Base-by-base conservation (phyloP, 2,329 filamentous ascomycete species). In the Ophiostoma novo-ulmi region DNA sequence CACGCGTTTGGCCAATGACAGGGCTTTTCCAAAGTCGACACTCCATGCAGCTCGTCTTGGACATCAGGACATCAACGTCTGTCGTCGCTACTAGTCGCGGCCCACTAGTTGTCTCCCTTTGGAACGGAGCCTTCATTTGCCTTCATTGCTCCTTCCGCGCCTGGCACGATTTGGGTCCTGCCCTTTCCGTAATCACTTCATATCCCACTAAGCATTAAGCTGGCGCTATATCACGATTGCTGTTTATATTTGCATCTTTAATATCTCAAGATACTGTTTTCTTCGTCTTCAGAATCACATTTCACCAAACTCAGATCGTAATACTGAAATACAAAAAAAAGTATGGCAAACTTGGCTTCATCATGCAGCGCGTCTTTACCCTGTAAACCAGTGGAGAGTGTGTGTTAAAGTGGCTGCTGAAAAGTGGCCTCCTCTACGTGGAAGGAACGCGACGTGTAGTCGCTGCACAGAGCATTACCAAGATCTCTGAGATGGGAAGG, bases 1-100 rank as follows among this genome's bases (percentile, higher is more conserved):
- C 22, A 48, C 71, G 71, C 71, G 71, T 70, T 55, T 52, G 17
- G 61, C 68, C 64, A 69, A 67, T 69, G 36, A 26, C 41, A 69
- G n/a, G 11, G n/a, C 58, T 35, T 7, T 11, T 63, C 13, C 58
- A 63, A 35, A 63, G 58, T 35, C 26, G 26, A 63, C 26, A 63
- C 58, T 26, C 52, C 48, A 22, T 55, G 8, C 13, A 44, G 55
- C 13, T 31, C 31, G 55, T 61, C 55, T 61, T 61, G 55, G 55
- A 61, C 55, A 8, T 61, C 48, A 55, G 8, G n/a, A 55, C 39
- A 44, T 17, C 26, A 26, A 31, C 31, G 31, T 31, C 31, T 3
- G 31, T 31, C 31, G 31, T 31, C 31, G 31, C 31, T 31, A 31
- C 31, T 2, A 31, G 31, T 31, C 31, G 31, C 31, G 31, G 31